Percentiles rank a stretch among this genome's conserved stretches.
Conservation (phyloP, 1,284 basidiomycete species). For the Tetrapyrgos nigripes region DNA sequence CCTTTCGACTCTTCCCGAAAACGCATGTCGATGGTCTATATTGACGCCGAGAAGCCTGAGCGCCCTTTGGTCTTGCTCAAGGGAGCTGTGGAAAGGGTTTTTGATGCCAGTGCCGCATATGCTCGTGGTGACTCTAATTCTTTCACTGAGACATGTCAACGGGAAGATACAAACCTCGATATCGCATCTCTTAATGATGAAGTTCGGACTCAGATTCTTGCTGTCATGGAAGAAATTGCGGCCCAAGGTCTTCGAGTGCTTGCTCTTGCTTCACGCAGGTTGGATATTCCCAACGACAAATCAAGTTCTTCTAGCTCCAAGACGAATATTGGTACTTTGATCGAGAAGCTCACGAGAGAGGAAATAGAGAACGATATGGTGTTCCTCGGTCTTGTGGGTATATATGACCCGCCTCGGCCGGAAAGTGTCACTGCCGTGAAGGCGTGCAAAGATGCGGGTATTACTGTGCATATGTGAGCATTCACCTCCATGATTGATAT, state of each 20-base stretch:
- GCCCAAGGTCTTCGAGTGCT: conserved; percentile 59
- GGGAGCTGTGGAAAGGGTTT: conserved; percentile 66
- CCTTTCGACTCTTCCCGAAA: conserved; percentile 71
- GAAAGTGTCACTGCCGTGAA: conserved; percentile 69
- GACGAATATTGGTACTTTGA: neutral
- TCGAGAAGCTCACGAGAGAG: conserved; percentile 41
- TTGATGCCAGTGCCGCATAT: conserved; percentile 51
- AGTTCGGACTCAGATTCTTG: conserved; percentile 47
- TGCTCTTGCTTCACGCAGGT: conserved; percentile 37
- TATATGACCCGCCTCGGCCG: conserved; percentile 76
- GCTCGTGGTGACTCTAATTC: conserved; percentile 6
- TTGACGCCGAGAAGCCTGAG: conserved; percentile 14
- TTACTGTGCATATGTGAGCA: conserved; percentile 67
- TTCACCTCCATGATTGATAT: conserved; percentile 39
- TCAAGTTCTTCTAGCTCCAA: conserved; percentile 26
- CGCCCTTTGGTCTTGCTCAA: conserved; percentile 53
- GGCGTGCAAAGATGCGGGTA: conserved; percentile 67
- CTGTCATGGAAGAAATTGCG: conserved; percentile 61
- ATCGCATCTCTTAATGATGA: conserved; percentile 36
- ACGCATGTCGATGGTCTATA: conserved; percentile 57
- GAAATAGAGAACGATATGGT: conserved; percentile 63
- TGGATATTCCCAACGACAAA: conserved; percentile 3
- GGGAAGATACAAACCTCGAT: conserved; percentile 15
- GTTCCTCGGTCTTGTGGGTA: conserved; percentile 70
- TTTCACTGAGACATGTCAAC: neutral